These are phyloP conservation scores for Solanum hybrid DNA, from an alignment of 305 asterid species.

Conservation along the genomic window DNA sequence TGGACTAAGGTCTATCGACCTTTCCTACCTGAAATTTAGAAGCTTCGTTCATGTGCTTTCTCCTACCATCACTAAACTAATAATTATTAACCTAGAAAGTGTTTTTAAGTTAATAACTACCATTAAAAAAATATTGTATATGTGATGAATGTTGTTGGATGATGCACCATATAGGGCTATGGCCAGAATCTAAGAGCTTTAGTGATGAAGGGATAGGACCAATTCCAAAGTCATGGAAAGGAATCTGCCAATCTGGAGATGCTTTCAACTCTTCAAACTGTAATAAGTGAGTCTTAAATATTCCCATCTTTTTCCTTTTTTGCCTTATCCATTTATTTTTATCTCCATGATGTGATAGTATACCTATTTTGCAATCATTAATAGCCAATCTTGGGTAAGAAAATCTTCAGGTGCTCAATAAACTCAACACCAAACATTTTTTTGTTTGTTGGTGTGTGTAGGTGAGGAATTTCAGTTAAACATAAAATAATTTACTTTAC, in stretches of 20 bases:
- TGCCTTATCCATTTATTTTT: background rate
- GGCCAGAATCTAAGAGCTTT: constrained; percentile 92
- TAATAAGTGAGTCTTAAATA: constrained; percentile 40
- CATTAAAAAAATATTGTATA: background rate
- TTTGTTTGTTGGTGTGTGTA: background rate
- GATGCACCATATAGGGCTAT: constrained; percentile 41
- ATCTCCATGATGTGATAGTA: background rate
- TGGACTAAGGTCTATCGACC: background rate
- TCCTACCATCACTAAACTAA: background rate
- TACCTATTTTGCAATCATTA: background rate
- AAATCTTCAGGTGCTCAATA: background rate
- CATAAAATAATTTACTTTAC: background rate
- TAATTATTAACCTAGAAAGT: background rate
- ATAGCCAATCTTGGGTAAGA: background rate
- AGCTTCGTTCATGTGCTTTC: background rate
- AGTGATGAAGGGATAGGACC: constrained; percentile 56
- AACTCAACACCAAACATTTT: background rate
- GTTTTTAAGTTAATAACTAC: background rate
- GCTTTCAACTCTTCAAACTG: constrained; percentile 60
- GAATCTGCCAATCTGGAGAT: constrained; percentile 69
- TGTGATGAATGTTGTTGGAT: constrained; percentile 11
- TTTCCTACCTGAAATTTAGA: background rate
- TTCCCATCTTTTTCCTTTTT: background rate
- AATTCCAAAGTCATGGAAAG: constrained; percentile 68
- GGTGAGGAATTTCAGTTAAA: background rate